Evolutionary conservation across 2,329 filamentous ascomycete genomes (phyloP).

Genomic region (Pestalotiopsis sp.): DNA sequence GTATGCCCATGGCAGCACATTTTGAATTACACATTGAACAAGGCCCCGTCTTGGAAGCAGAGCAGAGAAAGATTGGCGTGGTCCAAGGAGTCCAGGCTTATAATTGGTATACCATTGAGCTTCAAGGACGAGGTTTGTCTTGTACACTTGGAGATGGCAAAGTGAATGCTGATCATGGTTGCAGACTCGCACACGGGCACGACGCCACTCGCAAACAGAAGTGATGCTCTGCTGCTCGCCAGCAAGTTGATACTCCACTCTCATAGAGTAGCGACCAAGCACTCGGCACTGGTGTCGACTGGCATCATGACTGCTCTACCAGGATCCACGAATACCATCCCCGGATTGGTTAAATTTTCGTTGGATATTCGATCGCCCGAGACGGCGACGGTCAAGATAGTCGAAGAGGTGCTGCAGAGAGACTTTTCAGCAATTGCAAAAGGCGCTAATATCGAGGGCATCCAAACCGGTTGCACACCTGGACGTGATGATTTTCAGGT

Average conservation of each 20-base stretch:
- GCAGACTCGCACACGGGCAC: conserved; percentile 74
- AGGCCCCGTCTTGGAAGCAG: conserved; percentile 71
- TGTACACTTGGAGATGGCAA: not conserved
- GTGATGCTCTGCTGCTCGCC: conserved; percentile 70
- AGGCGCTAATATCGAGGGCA: conserved; percentile 53
- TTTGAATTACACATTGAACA: conserved; percentile 89
- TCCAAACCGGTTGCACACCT: conserved; percentile 36
- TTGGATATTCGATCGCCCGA: conserved; percentile 62
- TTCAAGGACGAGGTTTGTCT: conserved; percentile 54
- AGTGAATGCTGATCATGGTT: not conserved
- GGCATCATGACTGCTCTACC: conserved; percentile 70
- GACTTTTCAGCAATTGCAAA: conserved; percentile 64
- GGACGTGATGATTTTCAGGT: conserved; percentile 23
- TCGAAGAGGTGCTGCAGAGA: conserved; percentile 43
- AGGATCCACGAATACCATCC: conserved; percentile 74
- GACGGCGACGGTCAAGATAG: not conserved
- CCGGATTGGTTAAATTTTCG: conserved; percentile 67
- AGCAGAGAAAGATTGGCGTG: conserved; percentile 65
- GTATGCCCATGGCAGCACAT: conserved; percentile 71
- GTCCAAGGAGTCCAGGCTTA: conserved; percentile 77
- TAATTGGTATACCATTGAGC: conserved; percentile 70
- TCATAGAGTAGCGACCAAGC: conserved; percentile 62
- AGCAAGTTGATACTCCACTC: conserved; percentile 69
- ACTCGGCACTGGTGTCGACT: conserved; percentile 67
- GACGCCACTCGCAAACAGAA: conserved; percentile 66